Conservation (phyloP, 169 alveolate species). For the Plasmodium yoelii region DNA sequence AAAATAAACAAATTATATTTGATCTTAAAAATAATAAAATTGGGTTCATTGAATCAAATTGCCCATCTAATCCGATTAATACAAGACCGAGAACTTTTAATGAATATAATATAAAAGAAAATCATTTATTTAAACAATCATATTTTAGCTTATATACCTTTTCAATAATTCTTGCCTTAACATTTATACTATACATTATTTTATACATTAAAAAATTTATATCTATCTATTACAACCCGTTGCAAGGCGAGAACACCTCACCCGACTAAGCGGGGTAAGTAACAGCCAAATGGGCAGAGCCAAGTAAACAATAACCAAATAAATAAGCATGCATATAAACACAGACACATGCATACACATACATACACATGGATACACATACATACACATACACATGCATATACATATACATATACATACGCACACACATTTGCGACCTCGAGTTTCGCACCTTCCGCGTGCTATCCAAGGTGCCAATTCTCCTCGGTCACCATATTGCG, state of each 20-base stretch:
- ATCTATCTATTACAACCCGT: conserved; percentile 13
- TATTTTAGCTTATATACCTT: conserved; percentile 42
- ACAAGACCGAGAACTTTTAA: conserved; percentile 72
- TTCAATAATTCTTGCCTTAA: conserved; percentile 18
- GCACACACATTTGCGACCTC: not conserved
- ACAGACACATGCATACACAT: too few species aligned
- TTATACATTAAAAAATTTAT: conserved; percentile 25
- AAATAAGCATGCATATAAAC: not conserved
- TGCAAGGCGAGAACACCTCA: not conserved
- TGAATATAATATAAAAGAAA: conserved; percentile 68
- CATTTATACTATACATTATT: conserved; percentile 21
- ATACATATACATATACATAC: too few species aligned
- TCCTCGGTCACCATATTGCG: too few species aligned
- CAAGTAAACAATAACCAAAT: not conserved
- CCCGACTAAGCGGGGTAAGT: not conserved
- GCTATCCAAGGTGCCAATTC: too few species aligned
- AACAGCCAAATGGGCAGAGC: too few species aligned
- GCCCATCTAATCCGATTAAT: conserved; percentile 41
- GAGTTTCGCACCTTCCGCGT: too few species aligned
- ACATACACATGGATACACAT: too few species aligned
- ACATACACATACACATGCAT: too few species aligned
- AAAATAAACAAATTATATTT: conserved; percentile 79
- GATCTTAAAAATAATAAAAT: conserved; percentile 73
- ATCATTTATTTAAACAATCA: conserved; percentile 21
- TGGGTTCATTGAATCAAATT: conserved; percentile 75